Evolutionary conservation across 2,329 filamentous ascomycete genomes (phyloP), one percentile per base, ranked within the genome.

Genomic region (Metarhizium rileyi): DNA sequence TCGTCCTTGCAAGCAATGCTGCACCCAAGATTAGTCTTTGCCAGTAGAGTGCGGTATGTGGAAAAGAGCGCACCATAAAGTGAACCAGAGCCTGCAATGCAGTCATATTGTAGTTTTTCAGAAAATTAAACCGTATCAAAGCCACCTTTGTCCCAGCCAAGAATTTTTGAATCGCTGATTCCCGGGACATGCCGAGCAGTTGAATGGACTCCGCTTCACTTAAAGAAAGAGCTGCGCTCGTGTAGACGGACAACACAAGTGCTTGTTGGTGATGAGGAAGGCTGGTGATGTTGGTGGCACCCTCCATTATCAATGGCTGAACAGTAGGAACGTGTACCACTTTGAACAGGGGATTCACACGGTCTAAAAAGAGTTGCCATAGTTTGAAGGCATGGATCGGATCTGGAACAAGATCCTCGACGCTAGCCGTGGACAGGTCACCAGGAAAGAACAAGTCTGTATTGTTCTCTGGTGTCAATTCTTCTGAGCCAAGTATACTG

Each of bases 331-430:
- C 76, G 60, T 91, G 87, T 23, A 88, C 80, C 43, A 80, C 68
- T 61, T 90, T 90, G 56, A 81, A 79, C 43, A 89, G 63, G 0
- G 86, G 86, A 57, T 90, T 86, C 49, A 90, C 81, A 53, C 87
- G 82, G 45, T 87, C 81, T 5, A 89, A 68, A 55, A 84, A 90
- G 8, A 80, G 71, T 61, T 89, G 83, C 87, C 87, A 91, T 5
- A 91, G 72, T 46, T 76, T 75, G 58, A 87, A 82, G 25, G 86
- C 77, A 30, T 87, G 80, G 12, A 79, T 74, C 0, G 81, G 76
- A 4, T 79, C 70, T 0, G 87, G 86, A 56, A 85, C 82, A 60
- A 86, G 66, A 14, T 75, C 71, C 47, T 75, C 70, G 14, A 70
- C 57, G 42, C 63, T 70, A 23, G 63, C 59, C 5, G 64, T 61